Evolutionary conservation across 129 eudicot species (phyloP), one percentile per base, ranked within the genome.

Genomic region (Flaveria robusta): DNA sequence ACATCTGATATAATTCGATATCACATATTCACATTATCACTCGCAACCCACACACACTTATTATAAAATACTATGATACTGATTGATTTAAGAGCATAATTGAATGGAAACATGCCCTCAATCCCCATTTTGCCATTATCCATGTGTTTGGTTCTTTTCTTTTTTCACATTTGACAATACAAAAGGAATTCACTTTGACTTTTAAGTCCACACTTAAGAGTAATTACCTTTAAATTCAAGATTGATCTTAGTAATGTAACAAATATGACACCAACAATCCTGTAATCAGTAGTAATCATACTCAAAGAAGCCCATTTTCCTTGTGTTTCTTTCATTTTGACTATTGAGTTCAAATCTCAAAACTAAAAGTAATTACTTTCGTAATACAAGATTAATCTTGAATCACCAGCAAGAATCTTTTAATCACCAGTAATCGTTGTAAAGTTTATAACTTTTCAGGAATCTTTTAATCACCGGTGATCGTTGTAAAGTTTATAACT

Each of bases 201-300:
- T 52, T 39, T 8, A 45, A 47, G 42, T 42, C 22, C 46, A 62
- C n/a, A 20, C 5, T 41, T 63, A 1, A 22, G 22, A 24, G 51
- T 34, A 24, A 47, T 29, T 10, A 27, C 64, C 13, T 68, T 70
- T 37, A 3, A 52, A 12, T 67, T 42, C 56, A 52, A 68, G 58
- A 77, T 68, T 68, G 69, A 68, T 55, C 68, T 15, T 41, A 41
- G 51, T 42, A 27, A 39, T 50, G 65, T 26, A 64, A 64, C 81
- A 39, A 37, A 55, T 22, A 42, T 34, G 24, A 66, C 9, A 50
- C 72, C 41, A 71, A 27, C 37, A 56, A 12, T 70, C 76, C 13
- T 19, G 47, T n/a, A 19, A 71, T 19, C 50, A 37, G n/a, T 9
- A 71, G 37, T 13, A 59, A 59, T 59, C 9, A 60, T 60, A 60